Evolutionary conservation across 768 basidiomycete species (phyloP).

Genomic region (Boletus sensibilis): DNA sequence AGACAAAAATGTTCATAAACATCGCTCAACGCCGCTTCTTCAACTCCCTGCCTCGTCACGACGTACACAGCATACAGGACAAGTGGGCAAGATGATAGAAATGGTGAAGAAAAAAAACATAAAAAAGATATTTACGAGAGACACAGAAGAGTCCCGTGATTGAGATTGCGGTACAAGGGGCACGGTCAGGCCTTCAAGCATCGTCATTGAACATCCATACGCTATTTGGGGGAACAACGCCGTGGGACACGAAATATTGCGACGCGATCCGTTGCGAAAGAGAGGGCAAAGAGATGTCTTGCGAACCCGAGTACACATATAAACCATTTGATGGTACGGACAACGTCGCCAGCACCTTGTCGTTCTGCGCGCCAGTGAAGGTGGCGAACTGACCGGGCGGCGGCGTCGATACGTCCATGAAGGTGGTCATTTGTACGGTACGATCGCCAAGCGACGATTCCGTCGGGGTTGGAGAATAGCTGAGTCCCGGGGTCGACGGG

Average conservation of each 20-base stretch:
- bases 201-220: conserved; percentile 21
- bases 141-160: conserved; percentile 12
- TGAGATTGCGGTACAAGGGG: not conserved
- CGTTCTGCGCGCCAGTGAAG: conserved; percentile 36
- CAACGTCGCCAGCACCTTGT: conserved; percentile 27
- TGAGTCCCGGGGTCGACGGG: conserved; percentile 57
- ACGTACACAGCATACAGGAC: conserved; percentile 27
- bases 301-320: conserved; percentile 21
- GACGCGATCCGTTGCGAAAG: conserved; percentile 11
- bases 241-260: conserved; percentile 15
- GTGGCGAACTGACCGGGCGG: conserved; percentile 38
- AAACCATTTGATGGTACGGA: conserved; percentile 16
- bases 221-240: conserved; percentile 8
- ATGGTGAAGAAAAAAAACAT: not conserved
- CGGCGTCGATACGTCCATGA: conserved; percentile 44
- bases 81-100: conserved; percentile 19
- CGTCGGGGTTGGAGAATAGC: conserved; percentile 59
- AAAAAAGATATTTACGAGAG: conserved; percentile 23
- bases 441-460: conserved; percentile 56
- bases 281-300: conserved; percentile 9
- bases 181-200: conserved; percentile 11
- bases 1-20: conserved; percentile 20
- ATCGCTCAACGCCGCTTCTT: conserved; percentile 17
- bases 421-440: conserved; percentile 55
- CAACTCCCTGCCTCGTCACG: conserved; percentile 16